phyloP scores from a whole-genome alignment of 768 basidiomycete species.

The Suillus plorans region DNA sequence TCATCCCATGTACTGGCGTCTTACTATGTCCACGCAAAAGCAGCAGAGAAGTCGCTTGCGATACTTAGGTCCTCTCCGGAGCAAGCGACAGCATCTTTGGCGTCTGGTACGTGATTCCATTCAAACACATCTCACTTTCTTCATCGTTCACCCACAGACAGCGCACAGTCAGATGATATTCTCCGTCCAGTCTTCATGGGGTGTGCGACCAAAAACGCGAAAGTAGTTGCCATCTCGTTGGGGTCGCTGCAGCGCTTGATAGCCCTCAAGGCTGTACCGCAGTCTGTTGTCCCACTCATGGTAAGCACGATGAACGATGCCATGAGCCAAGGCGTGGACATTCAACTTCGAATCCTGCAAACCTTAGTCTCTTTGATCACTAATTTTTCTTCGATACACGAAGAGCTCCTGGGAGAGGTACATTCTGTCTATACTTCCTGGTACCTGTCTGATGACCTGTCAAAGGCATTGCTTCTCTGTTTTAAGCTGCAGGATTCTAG shows the following conservation, averaged over 20 bases:
- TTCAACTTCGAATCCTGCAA: slow-evolving; percentile 90
- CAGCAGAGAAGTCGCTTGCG: too few species aligned
- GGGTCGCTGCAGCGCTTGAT: slow-evolving; percentile 91
- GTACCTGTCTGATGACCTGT: neutral
- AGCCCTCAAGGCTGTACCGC: slow-evolving; percentile 79
- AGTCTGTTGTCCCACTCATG: slow-evolving; percentile 74
- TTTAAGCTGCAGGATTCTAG: slow-evolving; percentile 95
- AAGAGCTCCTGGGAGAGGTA: slow-evolving; percentile 77
- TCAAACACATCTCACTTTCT: too few species aligned
- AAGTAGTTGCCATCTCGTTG: slow-evolving; percentile 89
- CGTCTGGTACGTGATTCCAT: too few species aligned
- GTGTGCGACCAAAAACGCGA: slow-evolving; percentile 56
- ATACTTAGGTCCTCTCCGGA: too few species aligned
- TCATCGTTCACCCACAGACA: too few species aligned
- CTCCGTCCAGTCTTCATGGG: too few species aligned
- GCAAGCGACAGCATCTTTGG: too few species aligned
- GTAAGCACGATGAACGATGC: slow-evolving; percentile 84
- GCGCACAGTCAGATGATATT: too few species aligned
- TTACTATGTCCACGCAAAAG: too few species aligned
- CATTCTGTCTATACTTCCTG: slow-evolving; percentile 24
- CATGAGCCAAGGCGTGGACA: slow-evolving; percentile 92
- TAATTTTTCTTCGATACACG: slow-evolving; percentile 81
- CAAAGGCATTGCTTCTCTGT: slow-evolving; percentile 75
- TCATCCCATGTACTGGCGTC: neutral
- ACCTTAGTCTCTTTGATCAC: slow-evolving; percentile 89